These are phyloP conservation scores for Pleoardoris graminearum DNA, from an alignment of 2,329 filamentous ascomycete genomes.

Conservation along the genomic window DNA sequence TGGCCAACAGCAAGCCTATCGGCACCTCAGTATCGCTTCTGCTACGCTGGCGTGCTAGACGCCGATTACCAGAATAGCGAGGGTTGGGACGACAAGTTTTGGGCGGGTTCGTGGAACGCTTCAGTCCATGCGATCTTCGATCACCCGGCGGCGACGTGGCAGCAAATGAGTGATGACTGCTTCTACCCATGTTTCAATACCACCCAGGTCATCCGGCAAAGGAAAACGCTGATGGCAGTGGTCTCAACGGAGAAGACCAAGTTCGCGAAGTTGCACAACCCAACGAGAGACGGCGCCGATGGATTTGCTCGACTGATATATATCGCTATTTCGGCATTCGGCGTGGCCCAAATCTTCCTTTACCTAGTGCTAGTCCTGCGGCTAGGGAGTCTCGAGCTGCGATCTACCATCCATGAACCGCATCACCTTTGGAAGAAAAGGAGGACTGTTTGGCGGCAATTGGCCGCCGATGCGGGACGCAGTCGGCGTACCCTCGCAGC, in stretches of 20 bases:
- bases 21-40: constrained; percentile 15
- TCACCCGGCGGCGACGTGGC: constrained; percentile 9
- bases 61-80: constrained; percentile 6
- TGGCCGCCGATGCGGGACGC: constrained; percentile 1
- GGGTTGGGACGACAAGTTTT: constrained; percentile 11
- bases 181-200: constrained; percentile 20
- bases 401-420: constrained; percentile 11
- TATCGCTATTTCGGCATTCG: constrained; percentile 10
- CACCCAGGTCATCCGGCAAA: constrained; percentile 11
- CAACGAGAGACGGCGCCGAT: constrained; percentile 1
- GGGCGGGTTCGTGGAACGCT: constrained; percentile 13
- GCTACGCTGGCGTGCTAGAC: constrained; percentile 9
- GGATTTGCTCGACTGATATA: constrained; percentile 12
- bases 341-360: constrained; percentile 14
- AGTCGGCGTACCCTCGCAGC: not conserved
- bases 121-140: constrained; percentile 10
- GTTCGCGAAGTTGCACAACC: constrained; percentile 16
- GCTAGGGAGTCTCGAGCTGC: constrained; percentile 13
- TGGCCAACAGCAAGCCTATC: constrained; percentile 12
- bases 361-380: constrained; percentile 8
- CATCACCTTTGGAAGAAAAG: constrained; percentile 8
- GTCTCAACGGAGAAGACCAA: constrained; percentile 7
- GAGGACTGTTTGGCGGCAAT: constrained; percentile 2
- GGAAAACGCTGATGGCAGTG: constrained; percentile 8
- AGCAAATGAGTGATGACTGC: constrained; percentile 12